Base-by-base conservation (phyloP, 306 rosid species). In the Prunus salicina region DNA sequence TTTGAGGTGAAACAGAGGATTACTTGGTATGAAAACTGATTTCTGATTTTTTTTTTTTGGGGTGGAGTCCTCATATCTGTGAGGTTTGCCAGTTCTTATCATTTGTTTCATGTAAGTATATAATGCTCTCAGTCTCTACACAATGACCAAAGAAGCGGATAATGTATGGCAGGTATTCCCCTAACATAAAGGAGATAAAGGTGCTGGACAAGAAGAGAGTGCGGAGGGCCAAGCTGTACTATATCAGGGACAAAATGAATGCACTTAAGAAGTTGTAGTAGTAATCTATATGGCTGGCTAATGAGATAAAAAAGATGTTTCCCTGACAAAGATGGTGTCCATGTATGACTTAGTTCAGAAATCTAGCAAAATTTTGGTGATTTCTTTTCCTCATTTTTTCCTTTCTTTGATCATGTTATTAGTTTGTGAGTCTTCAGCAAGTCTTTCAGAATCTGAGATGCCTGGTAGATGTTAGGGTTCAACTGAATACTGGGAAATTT, bases 101-200 rank as follows among this genome's bases (percentile, higher is more conserved):
- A 38, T 71, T n/a, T 56, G 76, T 60, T 16, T 12, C 75, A 8
- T 67, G 51, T 46, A 57, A 55, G 66, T 77, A 52, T 76, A 51
- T 46, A 71, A 69, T 79, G 78, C 12, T 56, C 51, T 62, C 25
- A 8, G 45, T 73, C 38, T 78, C 53, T 25, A 76, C 82, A 11
- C 16, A 52, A 52, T 69, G 66, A 62, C 53, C 25, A 22, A 45
- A 74, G 6, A 55, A 2, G 18, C 13, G 57, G 18, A 47, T 55
- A 53, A 63, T 83, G 66, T 64, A 24, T 91, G 84, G 76, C 81
- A 95, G 97, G 90, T 92, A 95, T 84, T 95, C 97, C 7, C 99
- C 99, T n/a, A 95, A 91, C 88, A 92, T 92, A 82, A 95, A 92
- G 91, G 99, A 95, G 88, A 88, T 95, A 68, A 95, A 88, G 87